Conservation (phyloP, 2,329 filamentous ascomycete genomes). For the Incumbomyces delicatus region DNA sequence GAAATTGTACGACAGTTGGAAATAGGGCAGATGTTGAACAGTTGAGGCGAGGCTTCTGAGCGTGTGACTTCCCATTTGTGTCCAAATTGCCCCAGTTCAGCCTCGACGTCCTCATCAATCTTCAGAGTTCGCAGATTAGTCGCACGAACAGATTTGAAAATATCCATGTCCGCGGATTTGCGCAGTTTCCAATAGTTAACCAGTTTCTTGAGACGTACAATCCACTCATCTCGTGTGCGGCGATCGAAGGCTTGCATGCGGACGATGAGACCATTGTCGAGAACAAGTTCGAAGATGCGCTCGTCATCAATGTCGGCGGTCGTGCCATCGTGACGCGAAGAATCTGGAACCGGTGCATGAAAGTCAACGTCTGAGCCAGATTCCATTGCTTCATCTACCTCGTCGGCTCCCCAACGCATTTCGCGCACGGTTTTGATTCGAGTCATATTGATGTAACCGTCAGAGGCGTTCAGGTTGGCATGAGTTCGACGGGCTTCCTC, state of each 20-base stretch:
- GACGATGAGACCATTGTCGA: conserved; percentile 53
- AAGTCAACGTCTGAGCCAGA: conserved; percentile 46
- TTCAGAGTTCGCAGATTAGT: conserved; percentile 50
- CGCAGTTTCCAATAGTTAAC: conserved; percentile 54
- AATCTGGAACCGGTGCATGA: conserved; percentile 38
- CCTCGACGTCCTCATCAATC: conserved; percentile 58
- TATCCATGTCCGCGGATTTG: conserved; percentile 44
- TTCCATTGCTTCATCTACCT: conserved; percentile 44
- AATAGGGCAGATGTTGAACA: conserved; percentile 62
- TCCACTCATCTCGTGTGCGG: conserved; percentile 52
- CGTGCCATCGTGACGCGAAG: conserved; percentile 42
- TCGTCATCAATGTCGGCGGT: conserved; percentile 46
- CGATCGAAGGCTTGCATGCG: conserved; percentile 51
- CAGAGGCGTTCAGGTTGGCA: conserved; percentile 48
- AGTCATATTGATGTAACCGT: conserved; percentile 55
- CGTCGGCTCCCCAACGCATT: conserved; percentile 41
- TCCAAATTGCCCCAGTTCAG: conserved; percentile 55
- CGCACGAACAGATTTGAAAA: conserved; percentile 47
- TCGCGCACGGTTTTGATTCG: conserved; percentile 49
- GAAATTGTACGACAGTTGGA: conserved; percentile 52
- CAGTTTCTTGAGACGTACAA: conserved; percentile 46
- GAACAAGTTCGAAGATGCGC: conserved; percentile 51
- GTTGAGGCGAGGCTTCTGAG: conserved; percentile 50
- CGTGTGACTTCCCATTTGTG: conserved; percentile 59
- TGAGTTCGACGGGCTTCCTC: conserved; percentile 50